A percentile compares a stretch with the other conserved stretches of the same genome.
These are phyloP conservation scores for Coniosporium tulheliwenetii DNA, from an alignment of 2,329 filamentous ascomycete species.

Conservation along the genomic window DNA sequence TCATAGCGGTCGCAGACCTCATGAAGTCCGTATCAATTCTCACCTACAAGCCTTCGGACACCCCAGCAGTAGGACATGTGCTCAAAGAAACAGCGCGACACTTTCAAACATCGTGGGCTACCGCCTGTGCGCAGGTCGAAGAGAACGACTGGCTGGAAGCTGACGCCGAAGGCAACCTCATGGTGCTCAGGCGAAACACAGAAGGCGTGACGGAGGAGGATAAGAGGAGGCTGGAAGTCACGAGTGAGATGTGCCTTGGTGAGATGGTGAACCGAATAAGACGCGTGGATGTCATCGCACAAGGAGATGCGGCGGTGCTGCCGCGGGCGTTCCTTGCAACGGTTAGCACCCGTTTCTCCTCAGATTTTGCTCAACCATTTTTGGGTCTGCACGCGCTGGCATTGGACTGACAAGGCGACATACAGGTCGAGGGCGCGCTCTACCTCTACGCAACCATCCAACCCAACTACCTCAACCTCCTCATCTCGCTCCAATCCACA, in stretches of 20 bases:
- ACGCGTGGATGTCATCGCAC: constrained; percentile 51
- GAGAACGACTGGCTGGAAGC: constrained; percentile 64
- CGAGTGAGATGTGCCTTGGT: constrained; percentile 69
- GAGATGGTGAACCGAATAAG: constrained; percentile 89
- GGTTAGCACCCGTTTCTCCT: constrained; percentile 34
- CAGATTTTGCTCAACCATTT: constrained; percentile 3
- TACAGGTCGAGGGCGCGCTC: constrained; percentile 72
- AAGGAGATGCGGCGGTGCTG: constrained; percentile 50
- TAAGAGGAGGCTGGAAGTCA: constrained; percentile 51
- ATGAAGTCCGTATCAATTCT: constrained; percentile 85
- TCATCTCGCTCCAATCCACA: constrained; percentile 64
- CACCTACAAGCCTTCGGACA: constrained; percentile 46
- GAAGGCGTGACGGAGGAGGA: constrained; percentile 64
- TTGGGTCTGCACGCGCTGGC: constrained; percentile 5
- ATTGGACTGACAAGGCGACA: not conserved
- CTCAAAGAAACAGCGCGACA: constrained; percentile 66
- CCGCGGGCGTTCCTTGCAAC: constrained; percentile 82
- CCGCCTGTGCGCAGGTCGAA: constrained; percentile 58
- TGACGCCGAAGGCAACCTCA: constrained; percentile 76
- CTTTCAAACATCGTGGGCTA: constrained; percentile 68
- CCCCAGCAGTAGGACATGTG: constrained; percentile 33
- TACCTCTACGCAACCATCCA: constrained; percentile 78
- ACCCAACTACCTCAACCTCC: constrained; percentile 55
- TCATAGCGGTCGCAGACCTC: constrained; percentile 74
- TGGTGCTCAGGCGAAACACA: constrained; percentile 60